Conservation (phyloP, 1,284 basidiomycete species). For the Pyrrhoderma noxium region DNA sequence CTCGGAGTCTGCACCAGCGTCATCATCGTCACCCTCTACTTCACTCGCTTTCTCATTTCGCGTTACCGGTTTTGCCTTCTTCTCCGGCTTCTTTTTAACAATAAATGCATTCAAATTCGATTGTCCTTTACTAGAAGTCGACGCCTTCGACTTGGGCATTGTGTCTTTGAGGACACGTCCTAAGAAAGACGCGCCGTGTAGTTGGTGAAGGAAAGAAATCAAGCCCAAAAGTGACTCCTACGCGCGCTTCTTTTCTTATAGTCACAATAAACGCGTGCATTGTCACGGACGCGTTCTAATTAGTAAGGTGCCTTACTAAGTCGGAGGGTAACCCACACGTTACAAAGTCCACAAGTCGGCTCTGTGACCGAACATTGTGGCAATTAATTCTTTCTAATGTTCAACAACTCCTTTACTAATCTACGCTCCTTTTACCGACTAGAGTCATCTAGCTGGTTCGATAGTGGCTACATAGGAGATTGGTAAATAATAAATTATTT, state of each 20-base stretch:
- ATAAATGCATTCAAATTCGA: conserved; percentile 53
- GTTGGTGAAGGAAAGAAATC: neutral
- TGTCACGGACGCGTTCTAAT: neutral
- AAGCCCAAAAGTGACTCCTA: no score
- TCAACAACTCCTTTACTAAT: no score
- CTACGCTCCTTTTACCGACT: conserved; percentile 27
- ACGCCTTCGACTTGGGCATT: conserved; percentile 41
- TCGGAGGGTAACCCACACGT: no score
- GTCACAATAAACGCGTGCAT: conserved; percentile 1
- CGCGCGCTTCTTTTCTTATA: neutral
- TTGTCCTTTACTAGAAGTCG: conserved; percentile 38
- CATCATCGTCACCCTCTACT: conserved; percentile 26
- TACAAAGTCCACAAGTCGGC: no score
- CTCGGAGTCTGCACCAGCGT: conserved; percentile 22
- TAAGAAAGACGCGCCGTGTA: conserved; percentile 4
- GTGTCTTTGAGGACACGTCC: conserved; percentile 12
- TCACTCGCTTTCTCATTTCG: conserved; percentile 18
- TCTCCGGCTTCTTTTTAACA: conserved; percentile 25
- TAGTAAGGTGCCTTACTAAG: no score
- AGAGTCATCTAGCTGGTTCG: conserved; percentile 41
- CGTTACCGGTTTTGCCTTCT: conserved; percentile 17
- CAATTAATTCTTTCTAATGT: no score
- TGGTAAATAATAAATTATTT: conserved; percentile 28
- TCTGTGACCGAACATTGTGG: no score
- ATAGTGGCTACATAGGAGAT: conserved; percentile 31